Base-by-base conservation (phyloP, 768 basidiomycete species). In the Goffeauzyma gilvescens region DNA sequence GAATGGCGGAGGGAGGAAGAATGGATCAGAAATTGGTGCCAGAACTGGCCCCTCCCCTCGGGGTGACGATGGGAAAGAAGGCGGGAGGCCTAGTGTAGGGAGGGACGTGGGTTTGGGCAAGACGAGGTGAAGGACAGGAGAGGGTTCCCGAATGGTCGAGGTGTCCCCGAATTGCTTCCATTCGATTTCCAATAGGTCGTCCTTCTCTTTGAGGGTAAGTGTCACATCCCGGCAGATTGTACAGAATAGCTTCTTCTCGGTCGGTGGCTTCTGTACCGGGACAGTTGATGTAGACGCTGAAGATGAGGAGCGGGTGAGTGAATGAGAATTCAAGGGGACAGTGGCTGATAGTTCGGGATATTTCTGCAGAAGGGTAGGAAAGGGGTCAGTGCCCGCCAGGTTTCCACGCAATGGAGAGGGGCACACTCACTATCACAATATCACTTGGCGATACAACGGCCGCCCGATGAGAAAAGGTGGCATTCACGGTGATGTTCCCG, bases 1-100 rank as follows among this genome's bases (percentile, higher is more conserved):
- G 42, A 62, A 64, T 5, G 62, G 62, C 8, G 58, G 58, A n/a
- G 62, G 62, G 12, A 64, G 55, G 50, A 64, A 64, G 55, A 64
- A 62, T 20, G 62, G 62, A 25, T 64, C 62, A 8, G 51, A 50
- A 7, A 57, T 33, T 0, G 51, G 53, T 1, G 60, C 53, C 3
- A 62, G 48, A n/a, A n/a, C n/a, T n/a, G 6, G n/a, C n/a, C n/a
- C n/a, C n/a, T n/a, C n/a, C n/a, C n/a, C n/a, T n/a, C n/a, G n/a
- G n/a, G n/a, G n/a, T n/a, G n/a, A n/a, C n/a, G n/a, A n/a, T n/a
- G n/a, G n/a, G n/a, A n/a, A n/a, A n/a, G 30, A 17, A 45, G 44
- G 28, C 33, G 32, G 32, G 31, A 25, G 9, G 37, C 20, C 1
- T 32, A 31, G 22, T 9, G n/a, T 14, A 38, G 37, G 7, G 44